Conservation (phyloP, 2,329 filamentous ascomycete species). For the Moelleriella libera region DNA sequence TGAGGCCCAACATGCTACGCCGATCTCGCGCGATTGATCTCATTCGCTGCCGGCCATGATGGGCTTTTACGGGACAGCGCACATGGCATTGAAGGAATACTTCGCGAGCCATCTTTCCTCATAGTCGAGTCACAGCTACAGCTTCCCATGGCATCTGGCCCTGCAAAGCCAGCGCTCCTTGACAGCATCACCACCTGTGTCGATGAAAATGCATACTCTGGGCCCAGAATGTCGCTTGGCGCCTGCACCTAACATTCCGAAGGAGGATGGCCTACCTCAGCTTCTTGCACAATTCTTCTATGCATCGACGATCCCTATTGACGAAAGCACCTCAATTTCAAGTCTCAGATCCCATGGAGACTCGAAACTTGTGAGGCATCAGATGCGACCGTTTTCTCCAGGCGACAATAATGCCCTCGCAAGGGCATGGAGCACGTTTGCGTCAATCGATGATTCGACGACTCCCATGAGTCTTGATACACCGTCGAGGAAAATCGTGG, state of each 20-base stretch:
- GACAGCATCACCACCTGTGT: too few species aligned
- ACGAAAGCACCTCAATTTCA: conserved; percentile 67
- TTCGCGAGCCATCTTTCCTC: too few species aligned
- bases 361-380: conserved; percentile 37
- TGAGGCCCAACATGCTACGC: too few species aligned
- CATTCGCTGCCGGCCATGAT: too few species aligned
- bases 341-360: conserved; percentile 36
- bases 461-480: conserved; percentile 26
- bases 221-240: conserved; percentile 44
- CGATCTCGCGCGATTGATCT: too few species aligned
- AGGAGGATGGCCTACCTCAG: conserved; percentile 38
- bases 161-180: too few species aligned
- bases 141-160: too few species aligned
- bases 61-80: too few species aligned
- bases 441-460: conserved; percentile 29
- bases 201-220: conserved; percentile 34
- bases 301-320: conserved; percentile 65
- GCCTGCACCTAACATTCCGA: conserved; percentile 24
- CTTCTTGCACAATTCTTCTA: conserved; percentile 73
- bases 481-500: background rate
- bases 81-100: too few species aligned
- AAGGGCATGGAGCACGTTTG: conserved; percentile 56
- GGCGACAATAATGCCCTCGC: conserved; percentile 72
- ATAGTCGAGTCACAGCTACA: too few species aligned
- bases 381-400: conserved; percentile 63